Evolutionary conservation across 805 yeast genomes (phyloP).

Genomic region (Candida easanensis): DNA sequence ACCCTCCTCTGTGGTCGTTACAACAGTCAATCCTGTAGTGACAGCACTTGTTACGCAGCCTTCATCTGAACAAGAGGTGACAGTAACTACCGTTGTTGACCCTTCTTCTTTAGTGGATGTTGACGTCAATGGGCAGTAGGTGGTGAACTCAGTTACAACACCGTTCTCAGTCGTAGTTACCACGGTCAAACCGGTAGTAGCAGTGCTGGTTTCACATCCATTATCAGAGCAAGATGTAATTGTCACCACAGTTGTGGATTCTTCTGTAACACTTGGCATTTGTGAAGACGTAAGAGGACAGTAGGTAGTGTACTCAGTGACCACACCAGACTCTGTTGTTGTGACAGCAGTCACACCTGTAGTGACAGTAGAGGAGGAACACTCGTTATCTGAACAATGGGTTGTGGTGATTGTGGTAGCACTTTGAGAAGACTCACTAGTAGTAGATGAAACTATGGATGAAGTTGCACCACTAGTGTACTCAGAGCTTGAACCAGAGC

Average conservation of each 20-base stretch:
- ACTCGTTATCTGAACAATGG: conserved; percentile 4
- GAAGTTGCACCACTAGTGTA: neutral
- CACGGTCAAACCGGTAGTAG: conserved; percentile 8
- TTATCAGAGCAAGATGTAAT: conserved; percentile 5
- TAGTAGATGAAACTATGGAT: neutral
- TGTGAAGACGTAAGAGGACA: conserved; percentile 10
- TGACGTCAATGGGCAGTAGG: conserved; percentile 10
- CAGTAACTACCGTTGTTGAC: conserved; percentile 3
- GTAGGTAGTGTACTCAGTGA: conserved; percentile 31
- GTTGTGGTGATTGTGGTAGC: conserved; percentile 7
- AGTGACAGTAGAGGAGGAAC: conserved; percentile 1
- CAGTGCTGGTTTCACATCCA: neutral
- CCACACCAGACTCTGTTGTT: conserved; percentile 23
- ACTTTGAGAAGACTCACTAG: neutral
- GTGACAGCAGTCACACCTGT: conserved; percentile 11
- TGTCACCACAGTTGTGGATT: too few relatives aligned
- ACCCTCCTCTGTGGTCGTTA: conserved; percentile 1
- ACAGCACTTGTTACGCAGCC: neutral
- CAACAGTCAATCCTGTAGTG: neutral
- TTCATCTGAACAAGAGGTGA: neutral
- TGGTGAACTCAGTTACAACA: conserved; percentile 33
- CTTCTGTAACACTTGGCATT: too few relatives aligned
- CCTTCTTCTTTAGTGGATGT: neutral
- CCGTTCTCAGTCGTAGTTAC: conserved; percentile 21
- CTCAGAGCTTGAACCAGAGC: neutral